These are phyloP conservation scores for Alternaria tenuissima DNA, from an alignment of 2,329 filamentous ascomycete genomes.

Conservation along the genomic window DNA sequence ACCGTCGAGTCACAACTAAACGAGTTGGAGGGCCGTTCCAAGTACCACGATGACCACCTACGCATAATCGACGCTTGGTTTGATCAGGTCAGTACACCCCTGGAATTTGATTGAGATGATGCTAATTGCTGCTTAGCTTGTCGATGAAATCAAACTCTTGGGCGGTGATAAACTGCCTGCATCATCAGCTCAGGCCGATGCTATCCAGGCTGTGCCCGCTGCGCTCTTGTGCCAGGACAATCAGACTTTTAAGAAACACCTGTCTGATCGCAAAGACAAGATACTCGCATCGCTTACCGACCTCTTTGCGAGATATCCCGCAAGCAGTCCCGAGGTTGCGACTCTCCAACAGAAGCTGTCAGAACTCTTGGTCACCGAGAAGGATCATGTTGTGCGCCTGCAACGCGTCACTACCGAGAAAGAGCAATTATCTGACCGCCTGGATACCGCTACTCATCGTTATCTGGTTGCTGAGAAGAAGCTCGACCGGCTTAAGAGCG, in stretches of 20 bases:
- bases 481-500: conserved; percentile 86
- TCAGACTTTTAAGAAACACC: conserved; percentile 76
- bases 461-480: conserved; percentile 97
- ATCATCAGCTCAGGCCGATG: conserved; percentile 34
- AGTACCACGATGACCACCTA: conserved; percentile 91
- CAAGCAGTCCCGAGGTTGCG: conserved; percentile 71
- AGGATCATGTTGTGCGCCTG: conserved; percentile 78
- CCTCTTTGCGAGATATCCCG: conserved; percentile 65
- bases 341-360: conserved; percentile 79
- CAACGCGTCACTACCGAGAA: conserved; percentile 81
- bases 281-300: conserved; percentile 78
- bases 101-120: conserved; percentile 17
- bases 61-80: conserved; percentile 93
- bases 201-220: conserved; percentile 57
- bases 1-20: conserved; percentile 82
- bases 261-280: conserved; percentile 76
- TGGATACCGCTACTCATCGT: conserved; percentile 86
- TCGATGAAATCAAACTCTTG: conserved; percentile 59
- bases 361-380: conserved; percentile 79
- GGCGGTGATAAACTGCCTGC: conserved; percentile 46
- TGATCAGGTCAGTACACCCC: conserved; percentile 73
- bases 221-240: conserved; percentile 64
- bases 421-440: conserved; percentile 81
- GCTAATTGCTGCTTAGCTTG: conserved; percentile 50
- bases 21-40: conserved; percentile 78